Percentiles rank a stretch among this genome's conserved stretches.
Conservation (phyloP, 2,329 filamentous ascomycete species). For the Ophiostoma montium region DNA sequence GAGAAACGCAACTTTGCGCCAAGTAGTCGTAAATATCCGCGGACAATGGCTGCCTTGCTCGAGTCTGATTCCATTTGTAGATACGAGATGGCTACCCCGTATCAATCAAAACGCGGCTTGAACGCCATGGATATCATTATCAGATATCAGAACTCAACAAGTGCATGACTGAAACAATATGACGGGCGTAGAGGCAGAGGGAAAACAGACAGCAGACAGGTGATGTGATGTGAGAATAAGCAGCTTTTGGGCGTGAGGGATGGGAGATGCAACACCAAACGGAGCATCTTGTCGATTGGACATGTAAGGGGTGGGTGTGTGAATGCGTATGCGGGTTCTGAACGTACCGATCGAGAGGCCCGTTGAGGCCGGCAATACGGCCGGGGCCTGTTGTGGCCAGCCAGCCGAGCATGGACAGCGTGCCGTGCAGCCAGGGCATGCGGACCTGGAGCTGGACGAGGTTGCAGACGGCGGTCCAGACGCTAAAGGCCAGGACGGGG, state of each 20-base stretch:
- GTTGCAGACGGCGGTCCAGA: conserved; percentile 61
- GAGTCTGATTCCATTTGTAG: not conserved
- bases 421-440: conserved; percentile 82
- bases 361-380: conserved; percentile 57
- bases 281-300: not conserved
- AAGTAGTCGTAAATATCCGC: not conserved
- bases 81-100: not conserved
- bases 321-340: not conserved
- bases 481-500: conserved; percentile 61
- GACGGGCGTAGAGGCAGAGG: no score
- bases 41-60: not conserved
- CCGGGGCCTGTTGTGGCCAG: conserved; percentile 60
- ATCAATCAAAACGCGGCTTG: not conserved
- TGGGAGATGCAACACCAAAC: not conserved
- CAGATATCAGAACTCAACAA: not conserved
- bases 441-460: conserved; percentile 60
- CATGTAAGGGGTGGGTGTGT: not conserved
- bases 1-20: not conserved
- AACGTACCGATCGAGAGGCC: conserved; percentile 80
- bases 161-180: no score
- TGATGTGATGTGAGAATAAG: not conserved
- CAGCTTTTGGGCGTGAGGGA: not conserved
- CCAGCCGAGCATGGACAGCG: conserved; percentile 63
- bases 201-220: not conserved
- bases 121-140: not conserved